A percentile compares a stretch with the other conserved stretches of the same genome.
These are phyloP conservation scores for Durotheca rogersii DNA, from an alignment of 495 filamentous ascomycete genomes.

Conservation along the genomic window DNA sequence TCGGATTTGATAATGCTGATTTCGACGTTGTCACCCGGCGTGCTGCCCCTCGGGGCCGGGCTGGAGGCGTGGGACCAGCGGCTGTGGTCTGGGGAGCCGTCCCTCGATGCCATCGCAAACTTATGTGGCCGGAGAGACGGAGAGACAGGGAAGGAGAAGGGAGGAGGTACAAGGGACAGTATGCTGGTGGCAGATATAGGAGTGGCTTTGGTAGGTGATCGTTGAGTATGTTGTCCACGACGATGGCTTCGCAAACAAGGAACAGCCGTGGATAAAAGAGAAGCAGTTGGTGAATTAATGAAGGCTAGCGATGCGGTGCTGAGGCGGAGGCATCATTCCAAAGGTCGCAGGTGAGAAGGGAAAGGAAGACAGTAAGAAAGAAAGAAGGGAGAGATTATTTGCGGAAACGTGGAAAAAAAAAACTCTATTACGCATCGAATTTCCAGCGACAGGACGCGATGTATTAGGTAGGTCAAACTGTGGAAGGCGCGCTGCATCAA, in stretches of 20 bases:
- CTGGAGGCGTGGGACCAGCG: conserved; percentile 34
- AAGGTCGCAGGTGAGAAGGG: neutral
- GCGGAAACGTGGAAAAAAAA: neutral
- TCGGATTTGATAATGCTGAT: conserved; percentile 30
- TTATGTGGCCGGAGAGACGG: conserved; percentile 5
- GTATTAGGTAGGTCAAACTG: too few relatives aligned
- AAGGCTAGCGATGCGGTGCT: conserved; percentile 8
- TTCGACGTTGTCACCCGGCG: conserved; percentile 31
- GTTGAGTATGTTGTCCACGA: neutral
- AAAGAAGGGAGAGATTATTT: neutral
- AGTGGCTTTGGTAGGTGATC: too few relatives aligned
- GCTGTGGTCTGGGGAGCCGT: conserved; percentile 19
- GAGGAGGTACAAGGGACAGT: too few relatives aligned
- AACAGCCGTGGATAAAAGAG: too few relatives aligned
- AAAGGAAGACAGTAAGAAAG: neutral
- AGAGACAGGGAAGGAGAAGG: conserved; percentile 3
- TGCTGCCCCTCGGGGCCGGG: conserved; percentile 23
- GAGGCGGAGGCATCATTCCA: conserved; percentile 15
- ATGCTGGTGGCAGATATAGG: neutral
- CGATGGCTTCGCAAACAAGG: too few relatives aligned
- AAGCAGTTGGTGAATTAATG: too few relatives aligned
- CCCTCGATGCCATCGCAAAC: conserved; percentile 33
- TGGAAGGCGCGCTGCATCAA: conserved; percentile 17
- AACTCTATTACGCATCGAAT: too few relatives aligned
- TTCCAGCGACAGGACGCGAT: too few relatives aligned